Evolutionary conservation across 2,329 filamentous ascomycete genomes (phyloP).

Genomic region (Microascus cirrosus): DNA sequence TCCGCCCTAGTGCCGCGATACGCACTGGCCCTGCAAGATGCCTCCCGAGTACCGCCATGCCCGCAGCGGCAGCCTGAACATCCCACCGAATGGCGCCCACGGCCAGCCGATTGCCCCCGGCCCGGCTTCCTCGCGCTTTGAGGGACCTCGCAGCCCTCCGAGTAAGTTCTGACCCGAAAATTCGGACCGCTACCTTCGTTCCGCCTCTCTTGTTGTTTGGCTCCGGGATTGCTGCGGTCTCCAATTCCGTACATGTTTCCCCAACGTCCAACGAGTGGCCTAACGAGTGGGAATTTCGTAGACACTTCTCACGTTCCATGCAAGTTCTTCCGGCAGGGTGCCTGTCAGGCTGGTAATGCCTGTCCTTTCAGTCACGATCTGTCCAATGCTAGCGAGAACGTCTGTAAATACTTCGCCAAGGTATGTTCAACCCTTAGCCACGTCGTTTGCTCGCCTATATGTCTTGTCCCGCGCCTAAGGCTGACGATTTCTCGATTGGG

Average conservation of each 20-base stretch:
- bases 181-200: neutral
- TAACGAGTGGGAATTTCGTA: constrained; percentile 22
- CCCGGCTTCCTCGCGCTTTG: constrained; percentile 27
- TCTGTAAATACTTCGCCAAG: constrained; percentile 99
- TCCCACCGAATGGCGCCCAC: constrained; percentile 19
- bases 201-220: constrained; percentile 1
- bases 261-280: neutral
- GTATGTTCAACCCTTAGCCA: constrained; percentile 34
- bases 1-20: neutral
- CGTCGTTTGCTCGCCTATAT: constrained; percentile 5
- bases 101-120: constrained; percentile 16
- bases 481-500: neutral
- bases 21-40: constrained; percentile 7
- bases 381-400: constrained; percentile 70
- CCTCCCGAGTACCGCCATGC: constrained; percentile 42
- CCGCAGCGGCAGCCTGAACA: constrained; percentile 47
- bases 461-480: constrained; percentile 1
- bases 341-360: constrained; percentile 89
- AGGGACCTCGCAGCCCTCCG: constrained; percentile 51
- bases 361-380: constrained; percentile 96
- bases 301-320: constrained; percentile 96
- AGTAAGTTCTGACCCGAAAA: constrained; percentile 32
- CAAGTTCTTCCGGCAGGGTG: constrained; percentile 97
- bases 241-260: neutral
- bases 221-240: neutral